phyloP scores from a whole-genome alignment of 495 filamentous ascomycete genomes.

The Lepidopterella palustris region DNA sequence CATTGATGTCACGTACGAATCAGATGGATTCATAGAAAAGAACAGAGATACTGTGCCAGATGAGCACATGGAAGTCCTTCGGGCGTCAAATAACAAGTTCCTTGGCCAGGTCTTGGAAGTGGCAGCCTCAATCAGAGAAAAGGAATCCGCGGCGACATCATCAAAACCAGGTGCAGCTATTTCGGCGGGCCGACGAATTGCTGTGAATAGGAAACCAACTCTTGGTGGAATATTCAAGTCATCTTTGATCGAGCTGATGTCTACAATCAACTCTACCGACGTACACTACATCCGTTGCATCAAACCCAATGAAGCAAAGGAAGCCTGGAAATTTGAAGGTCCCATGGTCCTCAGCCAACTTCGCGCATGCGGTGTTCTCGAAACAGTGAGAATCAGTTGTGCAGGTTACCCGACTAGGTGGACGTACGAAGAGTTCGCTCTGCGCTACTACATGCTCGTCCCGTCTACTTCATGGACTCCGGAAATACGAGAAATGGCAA shows the following conservation, averaged over 20 bases:
- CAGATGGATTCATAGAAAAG: conserved; percentile 99
- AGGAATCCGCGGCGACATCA: conserved; percentile 66
- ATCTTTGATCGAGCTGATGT: conserved; percentile 95
- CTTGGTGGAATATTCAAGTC: conserved; percentile 98
- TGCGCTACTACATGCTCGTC: conserved; percentile 97
- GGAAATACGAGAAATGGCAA: conserved; percentile 88
- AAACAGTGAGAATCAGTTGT: conserved; percentile 96
- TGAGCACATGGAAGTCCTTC: conserved; percentile 91
- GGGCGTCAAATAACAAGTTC: conserved; percentile 77
- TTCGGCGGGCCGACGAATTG: conserved; percentile 71
- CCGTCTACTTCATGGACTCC: conserved; percentile 86
- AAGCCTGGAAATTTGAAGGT: conserved; percentile 95
- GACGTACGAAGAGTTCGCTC: conserved; percentile 98
- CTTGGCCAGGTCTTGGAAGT: conserved; percentile 77
- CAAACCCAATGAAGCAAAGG: conserved; percentile 97
- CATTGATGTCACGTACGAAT: conserved; percentile 97
- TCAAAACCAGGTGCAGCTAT: conserved; percentile 53
- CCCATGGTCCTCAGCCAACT: conserved; percentile 98
- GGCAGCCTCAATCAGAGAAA: conserved; percentile 79
- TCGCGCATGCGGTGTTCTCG: conserved; percentile 95
- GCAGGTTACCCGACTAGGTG: conserved; percentile 96
- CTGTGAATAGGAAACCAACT: conserved; percentile 92
- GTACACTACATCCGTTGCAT: conserved; percentile 99
- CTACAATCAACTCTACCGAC: conserved; percentile 93
- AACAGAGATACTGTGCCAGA: conserved; percentile 98